Evolutionary conservation across 768 basidiomycete genomes (phyloP), one percentile per base, ranked within the genome.

Genomic region (Kwoniella botswanensis): DNA sequence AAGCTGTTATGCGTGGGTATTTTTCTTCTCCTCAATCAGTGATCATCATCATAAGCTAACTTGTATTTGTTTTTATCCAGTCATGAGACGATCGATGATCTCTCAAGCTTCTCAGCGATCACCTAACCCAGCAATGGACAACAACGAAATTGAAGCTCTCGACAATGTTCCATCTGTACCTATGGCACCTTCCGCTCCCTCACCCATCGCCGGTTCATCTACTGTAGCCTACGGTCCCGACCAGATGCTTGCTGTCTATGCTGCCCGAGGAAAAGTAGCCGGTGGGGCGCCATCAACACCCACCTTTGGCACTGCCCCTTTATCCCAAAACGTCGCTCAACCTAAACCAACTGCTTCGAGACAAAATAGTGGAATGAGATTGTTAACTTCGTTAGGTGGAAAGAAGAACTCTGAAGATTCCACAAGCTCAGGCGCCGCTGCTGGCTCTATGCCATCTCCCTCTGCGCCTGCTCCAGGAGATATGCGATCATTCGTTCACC

Each of bases 181-280:
- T 9, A 41, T 64, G 21, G 53, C 60, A 6, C 58, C 70, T 56
- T 50, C 65, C n/a, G 63, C 35, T 22, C 65, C 67, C 18, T 67
- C 70, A 9, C 67, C 67, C 13, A 65, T 64, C 41, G 63, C 71
- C 22, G 73, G 70, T 15, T 61, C 69, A 22, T 35, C 54, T 12
- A 76, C 73, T 13, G 75, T 74, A n/a, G 71, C 78, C 42, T 77
- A 79, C 60, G 73, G 76, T 29, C 82, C 82, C 24, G 82, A 83
- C 59, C 78, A 83, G 62, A 78, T 83, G 77, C 72, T 83, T 15
- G 81, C 81, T 1, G 82, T 82, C 11, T 83, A 83, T 68, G 82
- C 82, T 43, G 81, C 81, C 35, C 74, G 79, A 56, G 77, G 74
- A 11, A 79, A 76, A 59, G 75, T 73, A 17, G 56, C 50, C 18